phyloP scores from a whole-genome alignment of 208 protist genomes.

The Tritrichomonas musculus region DNA sequence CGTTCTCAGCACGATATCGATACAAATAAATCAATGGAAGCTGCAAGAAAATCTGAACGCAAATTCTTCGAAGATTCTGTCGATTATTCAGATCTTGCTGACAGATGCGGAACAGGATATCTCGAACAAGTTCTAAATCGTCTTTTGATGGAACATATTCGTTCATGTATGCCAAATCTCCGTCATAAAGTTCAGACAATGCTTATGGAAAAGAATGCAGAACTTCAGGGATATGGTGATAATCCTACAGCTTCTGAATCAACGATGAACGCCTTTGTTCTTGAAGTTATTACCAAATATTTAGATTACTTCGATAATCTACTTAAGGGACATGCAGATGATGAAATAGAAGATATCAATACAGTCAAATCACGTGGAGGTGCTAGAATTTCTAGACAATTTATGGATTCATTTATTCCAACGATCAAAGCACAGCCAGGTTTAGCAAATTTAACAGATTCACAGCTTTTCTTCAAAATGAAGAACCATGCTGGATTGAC shows the following conservation, averaged over 20 bases:
- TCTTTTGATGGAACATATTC: slow-evolving; percentile 86
- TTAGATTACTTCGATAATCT: not conserved
- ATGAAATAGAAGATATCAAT: not conserved
- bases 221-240: slow-evolving; percentile 28
- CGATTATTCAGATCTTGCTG: slow-evolving; percentile 60
- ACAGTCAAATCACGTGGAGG: not conserved
- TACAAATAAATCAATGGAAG: slow-evolving; percentile 67
- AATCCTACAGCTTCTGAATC: not conserved
- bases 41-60: slow-evolving; percentile 53
- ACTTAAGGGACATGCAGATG: not conserved
- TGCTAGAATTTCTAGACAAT: not conserved
- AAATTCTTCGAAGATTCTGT: slow-evolving; percentile 78
- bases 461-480: not conserved
- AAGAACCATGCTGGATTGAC: slow-evolving; percentile 4
- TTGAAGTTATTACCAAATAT: slow-evolving; percentile 19
- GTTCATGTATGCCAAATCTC: slow-evolving; percentile 76
- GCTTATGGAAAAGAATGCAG: slow-evolving; percentile 36
- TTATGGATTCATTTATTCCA: not conserved
- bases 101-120: slow-evolving; percentile 44
- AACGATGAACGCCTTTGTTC: not conserved
- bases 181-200: slow-evolving; percentile 45
- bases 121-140: slow-evolving; percentile 47
- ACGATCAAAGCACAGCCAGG: not conserved
- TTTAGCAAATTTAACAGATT: not conserved
- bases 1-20: slow-evolving; percentile 91